phyloP scores from a whole-genome alignment of 2,329 filamentous ascomycete genomes.

The Xylariaceae sp. region DNA sequence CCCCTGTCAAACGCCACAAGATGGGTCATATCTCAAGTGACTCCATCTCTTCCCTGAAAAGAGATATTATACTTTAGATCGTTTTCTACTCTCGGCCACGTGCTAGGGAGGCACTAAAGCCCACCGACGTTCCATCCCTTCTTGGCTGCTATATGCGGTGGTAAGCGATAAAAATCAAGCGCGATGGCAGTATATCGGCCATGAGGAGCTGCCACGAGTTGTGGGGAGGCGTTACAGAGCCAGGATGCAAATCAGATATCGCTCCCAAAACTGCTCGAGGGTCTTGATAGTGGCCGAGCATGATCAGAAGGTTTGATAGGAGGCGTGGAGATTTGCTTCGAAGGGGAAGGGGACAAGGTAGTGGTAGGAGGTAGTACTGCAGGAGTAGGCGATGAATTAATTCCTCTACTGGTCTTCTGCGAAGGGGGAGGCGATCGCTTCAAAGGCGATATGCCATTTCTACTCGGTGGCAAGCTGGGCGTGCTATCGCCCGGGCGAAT shows the following conservation, averaged over 20 bases:
- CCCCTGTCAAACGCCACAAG: constrained; percentile 12
- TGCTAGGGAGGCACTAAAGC: too few relatives aligned
- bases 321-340: constrained; percentile 53
- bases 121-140: too few relatives aligned
- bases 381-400: constrained; percentile 28
- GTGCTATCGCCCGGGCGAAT: constrained; percentile 27
- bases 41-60: constrained; percentile 7
- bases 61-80: too few relatives aligned
- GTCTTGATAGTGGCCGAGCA: constrained; percentile 23
- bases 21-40: constrained; percentile 24
- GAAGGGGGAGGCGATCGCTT: constrained; percentile 46
- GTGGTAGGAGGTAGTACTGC: constrained; percentile 53
- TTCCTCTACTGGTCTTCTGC: constrained; percentile 25
- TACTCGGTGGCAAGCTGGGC: constrained; percentile 38
- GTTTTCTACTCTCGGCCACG: too few relatives aligned
- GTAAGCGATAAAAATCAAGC: too few relatives aligned
- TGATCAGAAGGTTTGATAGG: constrained; percentile 49
- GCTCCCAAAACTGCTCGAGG: constrained; percentile 16
- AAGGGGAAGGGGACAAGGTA: constrained; percentile 52
- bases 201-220: too few relatives aligned
- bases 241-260: constrained; percentile 9
- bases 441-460: constrained; percentile 45
- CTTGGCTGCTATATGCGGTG: too few relatives aligned
- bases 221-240: neutral
- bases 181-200: too few relatives aligned